These are phyloP conservation scores for Clarkia xantiana DNA, from an alignment of 345 rosid species.

Conservation along the genomic window DNA sequence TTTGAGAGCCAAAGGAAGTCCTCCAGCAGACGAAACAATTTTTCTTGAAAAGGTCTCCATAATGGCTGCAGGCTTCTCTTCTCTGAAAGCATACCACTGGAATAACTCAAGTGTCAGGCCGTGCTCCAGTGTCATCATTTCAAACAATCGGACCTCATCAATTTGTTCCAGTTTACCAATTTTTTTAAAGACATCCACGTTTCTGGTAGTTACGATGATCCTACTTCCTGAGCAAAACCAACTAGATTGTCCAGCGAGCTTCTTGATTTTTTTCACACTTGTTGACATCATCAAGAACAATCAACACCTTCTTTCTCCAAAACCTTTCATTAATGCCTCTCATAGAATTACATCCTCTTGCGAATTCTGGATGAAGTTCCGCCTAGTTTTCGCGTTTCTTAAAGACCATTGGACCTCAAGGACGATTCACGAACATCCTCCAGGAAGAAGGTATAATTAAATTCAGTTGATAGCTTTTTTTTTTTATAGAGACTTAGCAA, in stretches of 20 bases:
- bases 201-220: not conserved
- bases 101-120: not conserved
- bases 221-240: not conserved
- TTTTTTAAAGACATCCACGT: not conserved
- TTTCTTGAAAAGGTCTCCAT: not conserved
- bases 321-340: not conserved
- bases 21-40: not conserved
- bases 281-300: not conserved
- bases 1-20: constrained; percentile 8
- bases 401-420: not conserved
- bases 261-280: not conserved
- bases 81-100: not conserved
- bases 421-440: not conserved
- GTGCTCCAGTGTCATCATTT: not conserved
- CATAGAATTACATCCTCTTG: not conserved
- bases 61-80: not conserved
- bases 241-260: not conserved
- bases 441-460: not conserved
- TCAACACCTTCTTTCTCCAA: not conserved
- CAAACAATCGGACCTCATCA: not conserved
- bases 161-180: not conserved
- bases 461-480: not conserved
- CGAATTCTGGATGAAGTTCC: not conserved
- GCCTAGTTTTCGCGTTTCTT: not conserved
- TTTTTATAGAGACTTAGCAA: not conserved